Percentiles rank a stretch among this genome's conserved stretches.
Conservation (phyloP, 2,329 filamentous ascomycete species). For the Fusarium sp. region DNA sequence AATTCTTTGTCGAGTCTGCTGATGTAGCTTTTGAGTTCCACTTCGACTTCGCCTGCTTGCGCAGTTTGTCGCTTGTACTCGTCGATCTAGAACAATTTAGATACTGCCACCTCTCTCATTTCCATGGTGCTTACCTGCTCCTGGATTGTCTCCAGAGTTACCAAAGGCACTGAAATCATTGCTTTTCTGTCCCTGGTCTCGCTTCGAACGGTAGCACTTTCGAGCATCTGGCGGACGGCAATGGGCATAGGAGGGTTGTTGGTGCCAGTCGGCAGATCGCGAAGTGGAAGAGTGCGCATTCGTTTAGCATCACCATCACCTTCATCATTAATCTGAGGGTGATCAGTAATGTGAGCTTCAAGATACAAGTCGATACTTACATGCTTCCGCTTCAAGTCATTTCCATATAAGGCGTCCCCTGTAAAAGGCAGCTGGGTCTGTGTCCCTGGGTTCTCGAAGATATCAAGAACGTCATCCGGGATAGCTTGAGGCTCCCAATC, state of each 20-base stretch:
- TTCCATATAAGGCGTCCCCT: constrained; percentile 31
- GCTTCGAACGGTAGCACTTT: constrained; percentile 25
- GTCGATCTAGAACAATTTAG: constrained; percentile 41
- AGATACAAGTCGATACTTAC: constrained; percentile 48
- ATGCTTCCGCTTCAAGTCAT: constrained; percentile 58
- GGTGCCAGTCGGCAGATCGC: constrained; percentile 28
- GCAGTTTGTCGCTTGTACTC: constrained; percentile 42
- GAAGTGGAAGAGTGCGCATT: constrained; percentile 38
- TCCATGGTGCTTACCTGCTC: constrained; percentile 46
- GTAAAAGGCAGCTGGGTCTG: constrained; percentile 43
- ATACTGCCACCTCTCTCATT: background rate
- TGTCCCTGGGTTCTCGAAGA: constrained; percentile 53
- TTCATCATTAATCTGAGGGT: constrained; percentile 43
- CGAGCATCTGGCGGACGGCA: constrained; percentile 45
- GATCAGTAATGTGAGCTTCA: background rate
- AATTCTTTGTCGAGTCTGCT: constrained; percentile 56
- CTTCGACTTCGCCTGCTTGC: constrained; percentile 44
- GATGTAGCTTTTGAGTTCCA: constrained; percentile 53
- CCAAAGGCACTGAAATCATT: constrained; percentile 43
- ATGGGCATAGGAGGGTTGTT: constrained; percentile 47
- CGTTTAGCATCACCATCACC: constrained; percentile 46
- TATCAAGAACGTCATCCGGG: constrained; percentile 59
- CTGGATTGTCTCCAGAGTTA: constrained; percentile 51
- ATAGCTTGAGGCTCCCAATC: constrained; percentile 59
- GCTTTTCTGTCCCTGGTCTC: constrained; percentile 27